phyloP scores from a whole-genome alignment of 371 early-diverging fungal genomes.

The Zopfochytrium polystomum region DNA sequence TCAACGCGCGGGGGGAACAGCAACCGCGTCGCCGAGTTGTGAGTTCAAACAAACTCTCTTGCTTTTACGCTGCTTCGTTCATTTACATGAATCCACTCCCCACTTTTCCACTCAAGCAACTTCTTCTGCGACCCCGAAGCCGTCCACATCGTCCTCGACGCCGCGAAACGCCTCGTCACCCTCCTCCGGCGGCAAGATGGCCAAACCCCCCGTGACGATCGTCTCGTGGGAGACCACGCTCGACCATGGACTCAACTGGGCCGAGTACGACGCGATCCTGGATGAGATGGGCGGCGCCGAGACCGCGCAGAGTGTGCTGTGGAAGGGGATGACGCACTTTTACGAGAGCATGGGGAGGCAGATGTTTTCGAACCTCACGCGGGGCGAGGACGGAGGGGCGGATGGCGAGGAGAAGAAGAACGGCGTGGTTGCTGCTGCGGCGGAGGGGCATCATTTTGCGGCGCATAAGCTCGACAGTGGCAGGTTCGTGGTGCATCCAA shows the following conservation, averaged over 20 bases:
- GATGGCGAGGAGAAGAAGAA: background rate
- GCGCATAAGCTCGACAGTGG: background rate
- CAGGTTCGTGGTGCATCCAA: background rate
- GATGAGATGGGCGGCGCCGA: too few species aligned
- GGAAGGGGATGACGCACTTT: background rate
- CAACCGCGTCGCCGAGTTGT: constrained; percentile 31
- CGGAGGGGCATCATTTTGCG: background rate
- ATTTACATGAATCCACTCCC: background rate
- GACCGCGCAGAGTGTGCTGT: background rate
- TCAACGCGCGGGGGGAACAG: constrained; percentile 38
- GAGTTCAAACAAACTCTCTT: background rate
- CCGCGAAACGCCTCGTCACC: constrained; percentile 16
- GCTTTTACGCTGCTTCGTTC: background rate
- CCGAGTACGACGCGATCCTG: constrained; percentile 28
- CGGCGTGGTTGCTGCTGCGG: background rate
- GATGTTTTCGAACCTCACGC: background rate
- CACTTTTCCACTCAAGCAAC: constrained; percentile 21
- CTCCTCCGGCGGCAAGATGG: constrained; percentile 7
- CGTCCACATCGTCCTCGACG: constrained; percentile 42
- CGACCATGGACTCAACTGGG: constrained; percentile 42
- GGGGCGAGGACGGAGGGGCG: background rate
- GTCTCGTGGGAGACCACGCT: constrained; percentile 46
- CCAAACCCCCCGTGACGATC: constrained; percentile 27
- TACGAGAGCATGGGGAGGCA: background rate
- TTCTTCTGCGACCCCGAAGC: constrained; percentile 46